Base-by-base conservation (phyloP, 768 basidiomycete genomes). In the Lepiota brunneoincarnata region DNA sequence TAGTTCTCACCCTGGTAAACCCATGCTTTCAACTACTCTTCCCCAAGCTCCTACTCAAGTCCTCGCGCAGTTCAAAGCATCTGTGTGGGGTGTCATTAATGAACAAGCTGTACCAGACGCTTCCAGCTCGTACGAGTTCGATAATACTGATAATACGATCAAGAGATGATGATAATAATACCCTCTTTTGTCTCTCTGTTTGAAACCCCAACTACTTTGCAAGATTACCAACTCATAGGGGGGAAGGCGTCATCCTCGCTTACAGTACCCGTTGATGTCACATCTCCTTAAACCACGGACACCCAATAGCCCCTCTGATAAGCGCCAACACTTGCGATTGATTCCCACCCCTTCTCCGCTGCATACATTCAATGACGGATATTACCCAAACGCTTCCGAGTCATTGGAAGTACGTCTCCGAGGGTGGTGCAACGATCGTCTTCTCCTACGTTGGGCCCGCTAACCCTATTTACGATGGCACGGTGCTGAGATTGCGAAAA, bases 81-180 rank as follows among this genome's bases (percentile, higher is more conserved):
- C 95, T 10, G 93, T 96, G 1, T 96, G 93, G 93, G 91, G 88
- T 12, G 88, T 95, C 50, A 87, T 97, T 66, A 91, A 88, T 66
- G 87, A 91, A 61, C 87, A 89, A 61, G 79, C 82, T 18, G 68
- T 69, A 23, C 64, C 67, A 31, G 68, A 68, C 15, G 53, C 38
- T 3, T 38, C 58, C 55, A 31, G 57, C 58, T 15, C 50, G 12
- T 54, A 62, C 41, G 59, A 61, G 36, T 50, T 67, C 15, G 64
- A 55, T 34, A 62, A 60, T 18, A 59, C 58, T 23, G 67, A 72
- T 49, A 56, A 56, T 24, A 72, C 67, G 18, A 62, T 72, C 48
- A 64, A 61, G 46, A 40, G 57, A 51, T 68, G 59, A 63, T 40
- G 17, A 12, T 18, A 6, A 9, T 38, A 31, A 6, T 9, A 9